Base-by-base conservation (phyloP, 2,329 filamentous ascomycete species). In the Ophiostoma himal-ulmi region DNA sequence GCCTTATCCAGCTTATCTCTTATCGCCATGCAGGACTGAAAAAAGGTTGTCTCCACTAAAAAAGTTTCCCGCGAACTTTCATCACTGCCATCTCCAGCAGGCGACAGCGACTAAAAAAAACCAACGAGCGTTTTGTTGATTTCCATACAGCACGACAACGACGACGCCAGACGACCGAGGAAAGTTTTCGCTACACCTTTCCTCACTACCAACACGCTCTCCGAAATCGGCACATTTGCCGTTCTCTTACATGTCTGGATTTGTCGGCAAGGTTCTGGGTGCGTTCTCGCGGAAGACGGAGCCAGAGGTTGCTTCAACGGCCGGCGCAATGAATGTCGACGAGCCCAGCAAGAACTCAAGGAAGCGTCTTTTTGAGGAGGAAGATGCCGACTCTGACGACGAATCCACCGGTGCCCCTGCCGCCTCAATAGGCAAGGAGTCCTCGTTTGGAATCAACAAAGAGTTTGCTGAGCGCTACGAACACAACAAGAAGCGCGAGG, bases 401-500 rank as follows among this genome's bases (percentile, higher is more conserved):
- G 78, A 77, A 71, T 77, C 36, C 74, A 77, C 57, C 22, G 48
- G 30, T n/a, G 36, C 36, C 3, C 20, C 34, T n/a, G 57, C 57
- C 4, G 60, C 34, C 17, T 41, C 62, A n/a, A 22, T 22, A 14
- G 62, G 36, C 69, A 13, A 66, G 57, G 74, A 78, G 52, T 79
- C 79, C 1, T 69, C 72, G 39, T 86, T 98, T 78, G 93, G 91
- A 78, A 89, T 99, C 80, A 98, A 99, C 80, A 84, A 93, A 78
- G 92, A 96, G 69, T 99, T 90, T 79, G 95, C 95, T 62, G 88
- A 87, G 75, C 86, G 92, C 57, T 98, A 97, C 76, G 95, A 99
- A 79, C 86, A 98, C 81, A 99, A 99, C 82, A 97, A 98, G 83
- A 97, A 97, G 82, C 88, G 94, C 71, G 94, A 96, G 78, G 95